phyloP scores from a whole-genome alignment of 345 rosid species.

The Pistacia atlantica region DNA sequence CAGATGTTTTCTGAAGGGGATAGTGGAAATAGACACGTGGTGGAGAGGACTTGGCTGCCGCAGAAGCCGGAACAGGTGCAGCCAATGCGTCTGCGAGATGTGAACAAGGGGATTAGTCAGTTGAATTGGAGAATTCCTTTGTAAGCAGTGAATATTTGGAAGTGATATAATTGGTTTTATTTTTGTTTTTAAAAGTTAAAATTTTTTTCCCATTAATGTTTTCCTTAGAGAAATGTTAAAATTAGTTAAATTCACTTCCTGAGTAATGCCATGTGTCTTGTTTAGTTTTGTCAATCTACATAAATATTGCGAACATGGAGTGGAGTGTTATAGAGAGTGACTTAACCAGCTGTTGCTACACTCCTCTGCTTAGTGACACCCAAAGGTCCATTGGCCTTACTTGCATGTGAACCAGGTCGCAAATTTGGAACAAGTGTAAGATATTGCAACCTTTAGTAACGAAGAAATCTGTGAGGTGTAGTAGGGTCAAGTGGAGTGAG shows the following conservation, averaged over 20 bases:
- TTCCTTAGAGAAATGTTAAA: not conserved
- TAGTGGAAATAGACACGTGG: conserved; percentile 19
- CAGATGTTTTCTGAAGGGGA: conserved; percentile 46
- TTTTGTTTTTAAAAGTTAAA: not conserved
- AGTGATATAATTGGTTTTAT: not conserved
- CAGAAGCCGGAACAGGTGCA: conserved; percentile 41
- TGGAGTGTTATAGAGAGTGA: not conserved
- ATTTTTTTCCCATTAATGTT: not conserved
- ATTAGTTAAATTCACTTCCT: too few species aligned
- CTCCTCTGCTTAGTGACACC: too few species aligned
- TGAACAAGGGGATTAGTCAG: conserved; percentile 59
- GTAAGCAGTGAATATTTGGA: conserved; percentile 38
- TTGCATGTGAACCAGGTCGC: too few species aligned
- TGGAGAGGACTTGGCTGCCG: conserved; percentile 67
- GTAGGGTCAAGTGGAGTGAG: too few species aligned
- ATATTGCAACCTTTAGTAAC: too few species aligned
- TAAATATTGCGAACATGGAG: too few species aligned
- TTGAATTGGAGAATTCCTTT: conserved; percentile 67
- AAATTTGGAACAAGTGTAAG: too few species aligned
- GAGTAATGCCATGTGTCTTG: not conserved
- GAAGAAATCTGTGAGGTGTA: too few species aligned
- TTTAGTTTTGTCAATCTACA: not conserved
- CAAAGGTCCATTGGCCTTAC: too few species aligned
- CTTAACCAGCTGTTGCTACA: not conserved
- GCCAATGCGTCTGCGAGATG: conserved; percentile 63